Base-by-base conservation (phyloP, 805 yeast species). In the Candida caryicola region DNA sequence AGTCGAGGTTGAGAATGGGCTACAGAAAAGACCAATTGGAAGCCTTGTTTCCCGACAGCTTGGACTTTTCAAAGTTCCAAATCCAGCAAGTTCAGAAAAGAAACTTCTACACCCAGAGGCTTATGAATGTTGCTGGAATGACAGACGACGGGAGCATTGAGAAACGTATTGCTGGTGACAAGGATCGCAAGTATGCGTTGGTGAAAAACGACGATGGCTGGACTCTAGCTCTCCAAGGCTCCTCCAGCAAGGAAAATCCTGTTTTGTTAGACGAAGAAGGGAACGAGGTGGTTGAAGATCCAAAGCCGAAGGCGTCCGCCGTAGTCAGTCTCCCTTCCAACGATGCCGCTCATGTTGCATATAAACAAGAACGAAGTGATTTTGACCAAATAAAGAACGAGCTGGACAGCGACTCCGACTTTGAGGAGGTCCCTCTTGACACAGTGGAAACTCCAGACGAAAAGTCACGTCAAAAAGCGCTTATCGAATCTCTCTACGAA, bases 1-100 rank as follows among this genome's bases (percentile, higher is more conserved):
- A 88, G 44, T 90, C 97, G 0, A 67, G 99, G 41, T 73, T 93
- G 56, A 79, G 99, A 64, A 82, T 93, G 95, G 99, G 99, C 1
- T 90, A 85, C 54, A 72, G 91, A 0, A 86, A 89, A 40, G 89
- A 85, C n/a, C 97, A 93, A 53, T 67, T 93, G 25, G 85, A 86
- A 47, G 66, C 76, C 4, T 64, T 88, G 38, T 93, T 91, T 51
- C 95, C 96, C 0, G 73, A 85, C 51, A 79, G 90, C 37, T 73
- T 86, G 77, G 96, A 89, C 43, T 93, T 93, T 52, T 89, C 97
- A 13, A 82, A 76, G 50, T 93, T 93, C 59, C 99, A 93, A 59
- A 86, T 93, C 44, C 81, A 85, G 50, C 85, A 91, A 77, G 98
- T 93, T 1, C 85, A 87, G 49, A 88, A 88, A 57, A 73, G 99